phyloP scores from a whole-genome alignment of 1,139 yeast species.

The Arxiozyma bovina region DNA sequence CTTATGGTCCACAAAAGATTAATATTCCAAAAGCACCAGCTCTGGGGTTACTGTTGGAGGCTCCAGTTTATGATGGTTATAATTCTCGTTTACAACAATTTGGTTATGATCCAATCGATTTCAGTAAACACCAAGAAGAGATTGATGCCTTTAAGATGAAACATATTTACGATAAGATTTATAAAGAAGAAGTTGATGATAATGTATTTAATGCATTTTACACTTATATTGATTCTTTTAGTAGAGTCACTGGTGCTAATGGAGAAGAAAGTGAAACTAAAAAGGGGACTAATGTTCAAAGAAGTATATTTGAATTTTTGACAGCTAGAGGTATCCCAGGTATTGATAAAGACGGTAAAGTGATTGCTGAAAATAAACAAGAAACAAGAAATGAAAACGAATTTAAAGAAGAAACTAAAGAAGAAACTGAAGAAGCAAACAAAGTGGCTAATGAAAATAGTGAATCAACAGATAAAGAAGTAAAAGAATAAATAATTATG shows the following conservation, averaged over 20 bases:
- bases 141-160: slow-evolving; percentile 84
- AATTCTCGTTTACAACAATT: slow-evolving; percentile 61
- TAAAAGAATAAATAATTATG: background rate
- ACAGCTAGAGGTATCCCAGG: slow-evolving; percentile 51
- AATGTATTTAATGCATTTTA: slow-evolving; percentile 84
- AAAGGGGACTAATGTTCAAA: slow-evolving; percentile 26
- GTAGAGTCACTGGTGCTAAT: slow-evolving; percentile 29
- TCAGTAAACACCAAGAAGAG: slow-evolving; percentile 54
- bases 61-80: slow-evolving; percentile 85
- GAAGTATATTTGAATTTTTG: slow-evolving; percentile 61
- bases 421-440: background rate
- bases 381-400: background rate
- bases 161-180: slow-evolving; percentile 84
- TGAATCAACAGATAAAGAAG: background rate
- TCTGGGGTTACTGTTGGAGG: slow-evolving; percentile 77
- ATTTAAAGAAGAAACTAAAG: background rate
- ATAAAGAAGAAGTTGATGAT: slow-evolving; percentile 78
- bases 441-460: background rate
- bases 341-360: slow-evolving; percentile 4
- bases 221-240: slow-evolving; percentile 74
- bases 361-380: background rate
- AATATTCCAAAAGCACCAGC: slow-evolving; percentile 98
- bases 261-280: slow-evolving; percentile 24
- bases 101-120: slow-evolving; percentile 74
- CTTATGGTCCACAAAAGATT: slow-evolving; percentile 64